Percentiles rank a stretch among this genome's conserved stretches.
phyloP scores from a whole-genome alignment of 2,329 filamentous ascomycete species.

The Penicillium freii region DNA sequence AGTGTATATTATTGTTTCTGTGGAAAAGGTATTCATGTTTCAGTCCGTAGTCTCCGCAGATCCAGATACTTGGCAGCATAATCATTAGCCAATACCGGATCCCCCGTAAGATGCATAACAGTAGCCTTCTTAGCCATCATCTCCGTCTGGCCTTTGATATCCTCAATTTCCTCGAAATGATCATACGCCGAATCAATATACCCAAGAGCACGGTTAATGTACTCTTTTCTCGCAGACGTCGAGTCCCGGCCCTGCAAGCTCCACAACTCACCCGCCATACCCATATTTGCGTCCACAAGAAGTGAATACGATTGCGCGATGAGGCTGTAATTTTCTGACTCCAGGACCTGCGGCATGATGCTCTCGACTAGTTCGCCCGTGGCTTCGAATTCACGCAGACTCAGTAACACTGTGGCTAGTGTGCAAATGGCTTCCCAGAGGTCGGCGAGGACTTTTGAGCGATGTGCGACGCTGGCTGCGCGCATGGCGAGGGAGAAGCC shows the following conservation, averaged over 20 bases:
- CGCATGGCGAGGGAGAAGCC: conserved; percentile 75
- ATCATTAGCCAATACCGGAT: conserved; percentile 62
- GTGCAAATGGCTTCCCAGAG: conserved; percentile 71
- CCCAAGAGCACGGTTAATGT: conserved; percentile 57
- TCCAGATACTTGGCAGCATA: conserved; percentile 65
- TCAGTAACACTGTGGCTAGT: conserved; percentile 66
- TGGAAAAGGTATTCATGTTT: conserved; percentile 10
- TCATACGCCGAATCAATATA: conserved; percentile 63
- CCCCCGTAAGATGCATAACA: conserved; percentile 68
- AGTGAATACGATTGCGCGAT: conserved; percentile 66
- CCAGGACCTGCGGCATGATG: conserved; percentile 72
- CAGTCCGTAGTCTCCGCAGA: conserved; percentile 47
- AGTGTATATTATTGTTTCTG: not conserved
- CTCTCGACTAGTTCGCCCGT: conserved; percentile 64
- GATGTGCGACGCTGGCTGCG: conserved; percentile 71
- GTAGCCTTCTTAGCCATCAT: conserved; percentile 79
- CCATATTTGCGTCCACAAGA: conserved; percentile 76
- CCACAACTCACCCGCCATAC: conserved; percentile 59
- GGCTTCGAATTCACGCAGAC: conserved; percentile 67
- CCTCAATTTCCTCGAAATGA: conserved; percentile 66
- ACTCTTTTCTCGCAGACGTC: conserved; percentile 50
- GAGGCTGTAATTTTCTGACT: conserved; percentile 63
- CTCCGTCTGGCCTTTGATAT: conserved; percentile 69
- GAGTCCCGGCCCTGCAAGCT: conserved; percentile 21
- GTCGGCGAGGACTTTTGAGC: conserved; percentile 64